Conservation (phyloP, 2,329 filamentous ascomycete genomes). For the Stachybotrys chartarum region DNA sequence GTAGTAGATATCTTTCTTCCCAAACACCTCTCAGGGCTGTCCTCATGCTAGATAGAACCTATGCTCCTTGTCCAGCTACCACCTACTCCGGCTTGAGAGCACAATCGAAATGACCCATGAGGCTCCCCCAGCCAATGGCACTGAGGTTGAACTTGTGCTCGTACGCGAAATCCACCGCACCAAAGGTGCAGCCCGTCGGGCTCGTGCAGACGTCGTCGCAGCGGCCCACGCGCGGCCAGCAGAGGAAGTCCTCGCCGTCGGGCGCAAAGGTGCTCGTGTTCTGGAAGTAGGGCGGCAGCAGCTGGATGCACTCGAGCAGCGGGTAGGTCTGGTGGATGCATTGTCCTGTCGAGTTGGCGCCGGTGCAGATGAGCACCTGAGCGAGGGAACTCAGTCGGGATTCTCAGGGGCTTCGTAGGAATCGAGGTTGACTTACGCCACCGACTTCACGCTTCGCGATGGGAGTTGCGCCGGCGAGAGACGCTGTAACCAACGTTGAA, state of each 20-base stretch:
- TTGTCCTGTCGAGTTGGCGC: slow-evolving; percentile 38
- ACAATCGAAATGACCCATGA: slow-evolving; percentile 28
- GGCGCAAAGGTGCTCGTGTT: slow-evolving; percentile 44
- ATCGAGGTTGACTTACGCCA: slow-evolving; percentile 33
- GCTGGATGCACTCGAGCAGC: slow-evolving; percentile 37
- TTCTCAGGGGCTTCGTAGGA: not conserved
- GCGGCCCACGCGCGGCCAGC: slow-evolving; percentile 33
- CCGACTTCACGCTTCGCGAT: slow-evolving; percentile 35
- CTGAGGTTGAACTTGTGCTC: slow-evolving; percentile 39
- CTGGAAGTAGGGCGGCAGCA: slow-evolving; percentile 28
- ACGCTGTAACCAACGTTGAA: slow-evolving; percentile 10
- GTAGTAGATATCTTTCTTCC: too few relatives aligned
- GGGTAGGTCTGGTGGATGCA: slow-evolving; percentile 37
- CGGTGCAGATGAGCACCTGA: slow-evolving; percentile 43
- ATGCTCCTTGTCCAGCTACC: not conserved
- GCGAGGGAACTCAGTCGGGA: not conserved
- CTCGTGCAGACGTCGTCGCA: slow-evolving; percentile 40
- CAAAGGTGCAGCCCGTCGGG: slow-evolving; percentile 45
- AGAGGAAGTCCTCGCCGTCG: slow-evolving; percentile 40
- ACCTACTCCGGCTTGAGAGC: slow-evolving; percentile 5
- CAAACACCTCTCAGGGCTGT: not conserved
- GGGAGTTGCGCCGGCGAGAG: slow-evolving; percentile 17
- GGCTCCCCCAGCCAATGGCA: slow-evolving; percentile 35
- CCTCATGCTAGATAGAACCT: too few relatives aligned
- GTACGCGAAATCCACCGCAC: slow-evolving; percentile 36